These are phyloP conservation scores for Saposhnikovia divaricata DNA, from an alignment of 129 eudicot genomes.

Conservation along the genomic window DNA sequence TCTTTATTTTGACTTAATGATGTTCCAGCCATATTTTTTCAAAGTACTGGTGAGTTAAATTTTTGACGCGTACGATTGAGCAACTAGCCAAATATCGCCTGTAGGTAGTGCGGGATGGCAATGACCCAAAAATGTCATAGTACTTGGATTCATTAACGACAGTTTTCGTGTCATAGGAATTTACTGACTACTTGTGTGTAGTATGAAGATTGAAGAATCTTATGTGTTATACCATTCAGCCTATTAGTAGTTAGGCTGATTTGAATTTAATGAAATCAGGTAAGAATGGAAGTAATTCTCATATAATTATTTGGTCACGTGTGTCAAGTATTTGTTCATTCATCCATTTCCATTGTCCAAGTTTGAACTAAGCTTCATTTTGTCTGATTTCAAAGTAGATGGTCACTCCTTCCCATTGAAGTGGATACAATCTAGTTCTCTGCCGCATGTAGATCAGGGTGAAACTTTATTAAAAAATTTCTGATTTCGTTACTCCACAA, in stretches of 20 bases:
- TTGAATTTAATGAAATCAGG: not conserved
- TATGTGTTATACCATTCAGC: not conserved
- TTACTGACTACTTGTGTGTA: not conserved
- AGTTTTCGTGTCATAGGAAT: not conserved
- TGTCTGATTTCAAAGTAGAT: not conserved
- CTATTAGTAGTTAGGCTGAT: not conserved
- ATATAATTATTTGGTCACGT: not conserved
- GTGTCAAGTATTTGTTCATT: not conserved
- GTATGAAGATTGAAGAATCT: not conserved
- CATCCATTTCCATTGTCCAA: not conserved
- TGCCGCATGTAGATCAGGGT: not conserved
- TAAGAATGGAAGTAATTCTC: not conserved
- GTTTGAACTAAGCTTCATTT: not conserved
- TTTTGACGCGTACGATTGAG: not conserved
- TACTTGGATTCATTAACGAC: not conserved
- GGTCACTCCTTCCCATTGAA: not conserved
- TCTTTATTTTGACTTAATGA: not conserved
- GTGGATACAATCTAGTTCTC: not conserved
- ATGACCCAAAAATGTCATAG: not conserved
- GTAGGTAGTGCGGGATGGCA: not conserved
- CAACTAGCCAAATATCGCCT: not conserved
- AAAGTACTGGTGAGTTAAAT: not conserved
- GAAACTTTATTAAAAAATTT: not conserved
- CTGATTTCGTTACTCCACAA: not conserved
- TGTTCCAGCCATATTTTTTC: not conserved